phyloP scores from a whole-genome alignment of 2,329 filamentous ascomycete genomes.

The Colletotrichum lentis region DNA sequence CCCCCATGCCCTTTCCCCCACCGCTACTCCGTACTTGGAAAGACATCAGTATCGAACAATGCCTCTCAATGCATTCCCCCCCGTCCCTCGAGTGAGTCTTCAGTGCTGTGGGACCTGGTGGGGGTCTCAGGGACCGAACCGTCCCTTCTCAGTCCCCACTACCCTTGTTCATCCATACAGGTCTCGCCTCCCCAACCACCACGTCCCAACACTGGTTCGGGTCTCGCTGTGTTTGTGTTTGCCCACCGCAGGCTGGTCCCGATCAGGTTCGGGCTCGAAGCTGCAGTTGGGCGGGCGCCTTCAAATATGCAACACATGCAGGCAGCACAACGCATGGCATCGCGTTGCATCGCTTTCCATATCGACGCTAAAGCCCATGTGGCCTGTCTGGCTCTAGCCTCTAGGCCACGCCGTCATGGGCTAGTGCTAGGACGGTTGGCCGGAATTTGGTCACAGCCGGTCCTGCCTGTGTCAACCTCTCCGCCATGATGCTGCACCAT shows the following conservation, averaged over 20 bases:
- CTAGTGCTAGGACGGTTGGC: constrained; percentile 11
- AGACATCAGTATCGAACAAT: constrained; percentile 29
- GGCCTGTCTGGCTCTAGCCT: constrained; percentile 26
- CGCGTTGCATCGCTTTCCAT: constrained; percentile 21
- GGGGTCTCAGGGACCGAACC: constrained; percentile 36
- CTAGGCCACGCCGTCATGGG: constrained; percentile 24
- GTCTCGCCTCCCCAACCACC: neutral
- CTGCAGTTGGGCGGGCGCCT: constrained; percentile 28
- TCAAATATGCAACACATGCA: constrained; percentile 31
- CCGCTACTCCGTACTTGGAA: constrained; percentile 14
- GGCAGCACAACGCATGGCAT: constrained; percentile 28
- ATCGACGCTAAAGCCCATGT: constrained; percentile 36
- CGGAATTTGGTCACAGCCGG: constrained; percentile 12
- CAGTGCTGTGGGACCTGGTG: constrained; percentile 19
- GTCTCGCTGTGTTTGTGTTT: constrained; percentile 11
- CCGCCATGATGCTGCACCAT: constrained; percentile 33
- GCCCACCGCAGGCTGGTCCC: constrained; percentile 5
- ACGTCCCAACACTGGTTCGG: constrained; percentile 8
- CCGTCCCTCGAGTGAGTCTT: constrained; percentile 12
- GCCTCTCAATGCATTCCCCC: constrained; percentile 2
- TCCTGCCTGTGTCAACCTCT: constrained; percentile 24
- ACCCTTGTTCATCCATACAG: constrained; percentile 5
- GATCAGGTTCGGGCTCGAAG: constrained; percentile 7
- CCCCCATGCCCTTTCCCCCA: constrained; percentile 26
- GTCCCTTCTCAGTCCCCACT: constrained; percentile 21